Evolutionary conservation across 2,329 filamentous ascomycete genomes (phyloP), one percentile per base, ranked within the genome.

Genomic region (Exophiala alcalophila): DNA sequence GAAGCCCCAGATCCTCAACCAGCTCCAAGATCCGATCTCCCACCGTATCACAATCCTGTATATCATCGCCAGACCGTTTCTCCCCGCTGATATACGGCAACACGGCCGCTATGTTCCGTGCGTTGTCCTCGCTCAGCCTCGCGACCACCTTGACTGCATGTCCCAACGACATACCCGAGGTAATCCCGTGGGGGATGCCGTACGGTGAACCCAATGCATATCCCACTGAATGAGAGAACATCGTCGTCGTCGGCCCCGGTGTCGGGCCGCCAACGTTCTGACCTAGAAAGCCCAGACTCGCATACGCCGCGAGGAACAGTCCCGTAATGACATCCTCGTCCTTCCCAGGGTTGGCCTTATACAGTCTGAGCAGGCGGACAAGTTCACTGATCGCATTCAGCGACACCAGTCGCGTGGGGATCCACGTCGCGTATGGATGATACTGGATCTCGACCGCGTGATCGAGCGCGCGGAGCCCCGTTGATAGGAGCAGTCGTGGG

Each of bases 201-300:
- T 78, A 79, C 0, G 76, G 75, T 2, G 64, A 68, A 0, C 76
- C 76, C 2, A 80, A 59, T 0, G 75, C 74, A 52, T 78, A 76
- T 0, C 70, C 70, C 35, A 74, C 50, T 0, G 61, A 59, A 43
- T 74, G 71, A 3, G 58, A 64, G n/a, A n/a, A n/a, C n/a, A n/a
- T n/a, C n/a, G n/a, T n/a, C n/a, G n/a, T n/a, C n/a, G n/a, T n/a
- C n/a, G n/a, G n/a, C n/a, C n/a, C n/a, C n/a, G n/a, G n/a, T n/a
- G n/a, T n/a, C n/a, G n/a, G 57, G 0, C 67, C 67, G 10, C 71
- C 71, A 18, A 76, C 50, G 40, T 77, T 74, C 44, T 66, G 59
- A 0, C 72, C 73, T 2, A 75, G 50, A 55, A 75, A 76, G 1
- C 67, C 72, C 0, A 77, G 62, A 1, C 66, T 71, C 0, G 66